Conservation (phyloP, 345 rosid genomes). For the Dimocarpus longan region DNA sequence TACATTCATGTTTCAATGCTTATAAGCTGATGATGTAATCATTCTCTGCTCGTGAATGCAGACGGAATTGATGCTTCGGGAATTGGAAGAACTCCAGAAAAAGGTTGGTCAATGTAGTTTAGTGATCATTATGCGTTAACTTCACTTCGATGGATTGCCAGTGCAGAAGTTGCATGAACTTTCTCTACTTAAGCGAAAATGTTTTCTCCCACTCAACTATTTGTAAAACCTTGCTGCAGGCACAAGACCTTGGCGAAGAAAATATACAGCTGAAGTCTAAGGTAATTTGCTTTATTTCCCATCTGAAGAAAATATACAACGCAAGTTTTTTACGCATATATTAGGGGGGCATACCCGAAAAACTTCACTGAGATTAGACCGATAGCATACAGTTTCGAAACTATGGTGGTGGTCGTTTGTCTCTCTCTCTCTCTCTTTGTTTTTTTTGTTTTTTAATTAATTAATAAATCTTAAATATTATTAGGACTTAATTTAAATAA, state of each 20-base stretch:
- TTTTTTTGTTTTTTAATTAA: too few relatives aligned
- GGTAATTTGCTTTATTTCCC: conserved; percentile 22
- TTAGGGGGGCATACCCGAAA: too few relatives aligned
- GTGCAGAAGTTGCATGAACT: neutral
- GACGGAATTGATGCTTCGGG: conserved; percentile 28
- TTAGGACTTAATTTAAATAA: too few relatives aligned
- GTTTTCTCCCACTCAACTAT: neutral
- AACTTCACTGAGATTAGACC: too few relatives aligned
- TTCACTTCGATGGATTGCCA: neutral
- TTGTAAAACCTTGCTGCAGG: conserved; percentile 25
- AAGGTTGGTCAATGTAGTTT: conserved; percentile 20
- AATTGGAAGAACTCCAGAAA: conserved; percentile 31
- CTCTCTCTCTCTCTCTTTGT: too few relatives aligned
- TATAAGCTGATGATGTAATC: neutral
- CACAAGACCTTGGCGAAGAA: conserved; percentile 32
- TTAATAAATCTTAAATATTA: too few relatives aligned
- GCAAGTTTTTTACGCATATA: neutral
- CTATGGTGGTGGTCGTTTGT: too few relatives aligned
- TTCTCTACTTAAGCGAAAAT: neutral
- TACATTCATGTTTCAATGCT: neutral
- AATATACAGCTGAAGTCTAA: conserved; percentile 33
- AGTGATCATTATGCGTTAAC: neutral
- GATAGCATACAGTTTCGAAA: neutral
- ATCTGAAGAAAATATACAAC: neutral
- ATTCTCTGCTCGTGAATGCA: conserved; percentile 23